A percentile compares a stretch with the other conserved stretches of the same genome.
phyloP scores from a whole-genome alignment of 208 protist genomes.

The Ichthyophonus hoferi region DNA sequence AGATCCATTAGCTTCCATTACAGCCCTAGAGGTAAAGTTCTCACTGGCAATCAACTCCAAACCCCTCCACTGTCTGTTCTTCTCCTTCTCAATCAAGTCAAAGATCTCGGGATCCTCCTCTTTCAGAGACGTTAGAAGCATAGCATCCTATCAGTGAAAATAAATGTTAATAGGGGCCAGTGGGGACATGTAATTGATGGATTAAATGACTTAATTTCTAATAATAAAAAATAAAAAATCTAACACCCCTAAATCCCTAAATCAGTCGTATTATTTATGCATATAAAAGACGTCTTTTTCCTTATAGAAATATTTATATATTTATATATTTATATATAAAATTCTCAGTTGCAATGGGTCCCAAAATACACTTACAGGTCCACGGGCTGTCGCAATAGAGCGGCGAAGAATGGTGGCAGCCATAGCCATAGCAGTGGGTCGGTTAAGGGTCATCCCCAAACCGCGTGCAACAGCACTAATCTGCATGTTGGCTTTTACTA shows the following conservation, averaged over 20 bases:
- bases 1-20: conserved; percentile 92
- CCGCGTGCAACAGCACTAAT: too few species aligned
- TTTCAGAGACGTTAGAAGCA: conserved; percentile 9
- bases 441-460: too few species aligned
- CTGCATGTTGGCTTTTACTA: too few species aligned
- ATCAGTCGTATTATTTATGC: neutral
- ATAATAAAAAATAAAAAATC: neutral
- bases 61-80: conserved; percentile 35
- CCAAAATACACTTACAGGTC: too few species aligned
- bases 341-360: too few species aligned
- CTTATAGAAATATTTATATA: neutral
- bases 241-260: neutral
- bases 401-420: too few species aligned
- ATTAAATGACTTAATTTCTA: neutral
- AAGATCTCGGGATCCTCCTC: conserved; percentile 46
- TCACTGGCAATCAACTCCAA: conserved; percentile 59
- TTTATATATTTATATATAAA: neutral
- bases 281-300: neutral
- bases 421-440: too few species aligned
- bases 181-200: neutral
- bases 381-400: too few species aligned
- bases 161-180: neutral
- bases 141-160: neutral
- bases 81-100: conserved; percentile 46
- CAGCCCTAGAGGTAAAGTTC: conserved; percentile 96